Base-by-base conservation (phyloP, 176 grass and related monocot species). In the Oryza rufipogon region DNA sequence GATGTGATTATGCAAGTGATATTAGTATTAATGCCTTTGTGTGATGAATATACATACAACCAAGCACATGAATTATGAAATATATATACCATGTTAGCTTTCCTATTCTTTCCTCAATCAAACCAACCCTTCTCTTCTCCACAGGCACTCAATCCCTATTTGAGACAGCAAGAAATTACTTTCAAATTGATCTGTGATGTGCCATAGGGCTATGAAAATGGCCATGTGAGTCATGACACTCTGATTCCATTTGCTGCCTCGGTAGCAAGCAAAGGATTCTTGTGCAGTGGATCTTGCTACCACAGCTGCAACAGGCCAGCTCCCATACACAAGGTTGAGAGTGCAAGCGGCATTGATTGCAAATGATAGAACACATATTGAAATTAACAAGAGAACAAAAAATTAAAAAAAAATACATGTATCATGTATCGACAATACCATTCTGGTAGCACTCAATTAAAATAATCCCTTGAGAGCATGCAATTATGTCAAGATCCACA, bases 281-380 rank as follows among this genome's bases (percentile, higher is more conserved):
- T 63, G 58, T 63, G 2, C 8, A 23, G 20, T 23, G 76, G 81
- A 89, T 89, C 47, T 80, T 84, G 81, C 45, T 80, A 8, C 63
- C 36, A 36, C 25, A 60, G 20, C 75, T 33, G 73, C 80, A 84
- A 80, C 81, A 89, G 33, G 87, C 16, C 81, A 89, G 81, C 75
- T 74, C 76, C 39, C 79, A n/a, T n/a, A 30, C 75, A 78, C 11
- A 44, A 84, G 69, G 76, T 74, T 69, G 32, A 84, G 69, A 38
- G 34, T 73, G 76, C 68, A 80, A 46, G 20, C 6, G n/a, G 61
- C 76, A 80, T 13, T 19, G 60, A 51, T 36, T 33, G 33, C 6
- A 61, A 49, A 83, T 32, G 51, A 66, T 26, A 74, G 38, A 78
- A 15, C 61, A 80, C 77, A 42, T 54, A 15, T 2, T 66, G 17